phyloP scores from a whole-genome alignment of 805 yeast species.

The Dipodascopsis tothii region DNA sequence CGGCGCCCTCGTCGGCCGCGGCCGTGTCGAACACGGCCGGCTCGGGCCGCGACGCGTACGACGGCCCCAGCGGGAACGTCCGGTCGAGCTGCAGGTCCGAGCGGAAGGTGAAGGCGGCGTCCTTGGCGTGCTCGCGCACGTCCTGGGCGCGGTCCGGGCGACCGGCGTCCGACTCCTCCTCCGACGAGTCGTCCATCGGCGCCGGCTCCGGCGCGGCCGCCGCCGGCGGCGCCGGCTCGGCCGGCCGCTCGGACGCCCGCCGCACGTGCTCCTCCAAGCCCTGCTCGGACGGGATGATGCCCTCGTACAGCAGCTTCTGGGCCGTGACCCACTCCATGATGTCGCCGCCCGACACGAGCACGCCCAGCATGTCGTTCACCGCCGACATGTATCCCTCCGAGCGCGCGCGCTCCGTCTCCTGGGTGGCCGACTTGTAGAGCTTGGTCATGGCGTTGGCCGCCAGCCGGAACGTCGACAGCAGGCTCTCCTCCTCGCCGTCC shows the following conservation, averaged over 20 bases:
- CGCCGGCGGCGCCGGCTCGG: no score
- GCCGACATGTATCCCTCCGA: constrained; percentile 58
- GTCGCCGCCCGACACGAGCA: constrained; percentile 19
- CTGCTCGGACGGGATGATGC: neutral
- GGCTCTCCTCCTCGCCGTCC: constrained; percentile 43
- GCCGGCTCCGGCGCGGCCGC: no score
- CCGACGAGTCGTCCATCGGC: no score
- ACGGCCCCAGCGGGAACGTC: constrained; percentile 11
- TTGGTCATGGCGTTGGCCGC: constrained; percentile 69
- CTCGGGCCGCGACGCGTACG: no score
- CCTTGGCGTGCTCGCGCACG: neutral
- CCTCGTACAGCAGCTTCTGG: constrained; percentile 2
- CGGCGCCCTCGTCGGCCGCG: no score
- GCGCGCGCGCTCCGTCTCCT: constrained; percentile 41
- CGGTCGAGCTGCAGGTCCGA: constrained; percentile 19
- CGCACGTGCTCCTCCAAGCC: no score
- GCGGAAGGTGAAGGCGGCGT: constrained; percentile 10
- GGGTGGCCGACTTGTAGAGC: constrained; percentile 53
- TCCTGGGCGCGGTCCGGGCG: neutral
- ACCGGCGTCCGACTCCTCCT: no score
- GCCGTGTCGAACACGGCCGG: no score
- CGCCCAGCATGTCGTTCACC: constrained; percentile 45
- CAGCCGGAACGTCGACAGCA: constrained; percentile 55
- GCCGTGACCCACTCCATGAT: constrained; percentile 22
- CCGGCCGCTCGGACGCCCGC: no score